Conservation (phyloP, 2,329 filamentous ascomycete species). For the Mycosphaerella sp. region DNA sequence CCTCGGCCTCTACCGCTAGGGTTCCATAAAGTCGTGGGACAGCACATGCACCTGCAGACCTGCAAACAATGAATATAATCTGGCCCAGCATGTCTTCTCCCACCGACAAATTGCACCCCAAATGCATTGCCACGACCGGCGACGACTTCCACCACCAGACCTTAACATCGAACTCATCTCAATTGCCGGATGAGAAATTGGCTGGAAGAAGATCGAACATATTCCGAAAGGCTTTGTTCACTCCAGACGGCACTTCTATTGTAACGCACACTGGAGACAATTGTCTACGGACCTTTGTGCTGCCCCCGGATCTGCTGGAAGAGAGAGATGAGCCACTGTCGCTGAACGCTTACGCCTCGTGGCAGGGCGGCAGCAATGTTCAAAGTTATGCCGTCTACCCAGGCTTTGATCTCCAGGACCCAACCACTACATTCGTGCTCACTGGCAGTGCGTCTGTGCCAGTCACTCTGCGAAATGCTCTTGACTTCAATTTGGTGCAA, state of each 20-base stretch:
- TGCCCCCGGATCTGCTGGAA: constrained; percentile 48
- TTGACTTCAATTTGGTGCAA: constrained; percentile 41
- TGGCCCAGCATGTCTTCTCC: constrained; percentile 3
- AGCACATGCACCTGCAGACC: no score
- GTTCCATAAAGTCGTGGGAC: not conserved
- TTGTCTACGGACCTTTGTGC: constrained; percentile 48
- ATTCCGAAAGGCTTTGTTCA: constrained; percentile 44
- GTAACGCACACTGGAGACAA: constrained; percentile 50
- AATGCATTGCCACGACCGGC: constrained; percentile 26
- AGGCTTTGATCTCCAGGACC: constrained; percentile 47
- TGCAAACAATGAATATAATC: not conserved
- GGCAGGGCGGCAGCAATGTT: constrained; percentile 43
- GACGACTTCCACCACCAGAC: constrained; percentile 13
- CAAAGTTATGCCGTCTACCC: constrained; percentile 52
- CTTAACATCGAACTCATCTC: not conserved
- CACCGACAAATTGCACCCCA: constrained; percentile 6
- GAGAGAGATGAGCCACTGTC: constrained; percentile 30
- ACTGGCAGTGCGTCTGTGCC: constrained; percentile 50
- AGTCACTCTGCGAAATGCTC: constrained; percentile 51
- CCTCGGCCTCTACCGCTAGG: constrained; percentile 6
- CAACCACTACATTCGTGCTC: constrained; percentile 47
- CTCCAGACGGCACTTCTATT: constrained; percentile 53
- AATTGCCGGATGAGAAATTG: not conserved
- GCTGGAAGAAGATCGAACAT: constrained; percentile 28
- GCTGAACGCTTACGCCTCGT: constrained; percentile 44